These are phyloP conservation scores for Penicillium sp. DNA, from an alignment of 2,329 filamentous ascomycete species.

Conservation along the genomic window DNA sequence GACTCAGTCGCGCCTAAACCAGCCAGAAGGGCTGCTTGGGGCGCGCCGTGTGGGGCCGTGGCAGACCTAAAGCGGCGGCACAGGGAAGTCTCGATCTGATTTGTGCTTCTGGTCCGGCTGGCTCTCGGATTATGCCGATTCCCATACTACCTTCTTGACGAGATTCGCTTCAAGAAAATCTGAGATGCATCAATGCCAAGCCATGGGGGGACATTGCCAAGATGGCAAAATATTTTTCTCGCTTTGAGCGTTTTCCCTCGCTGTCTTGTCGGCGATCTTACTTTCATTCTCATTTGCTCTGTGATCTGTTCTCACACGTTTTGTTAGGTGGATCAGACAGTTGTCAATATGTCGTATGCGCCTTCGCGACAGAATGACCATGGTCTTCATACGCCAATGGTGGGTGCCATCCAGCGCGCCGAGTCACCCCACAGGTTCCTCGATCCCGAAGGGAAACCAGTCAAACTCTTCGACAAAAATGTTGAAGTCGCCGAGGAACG, in stretches of 20 bases:
- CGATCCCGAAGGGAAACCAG: slow-evolving; percentile 17
- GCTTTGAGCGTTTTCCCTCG: neutral
- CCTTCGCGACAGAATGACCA: neutral
- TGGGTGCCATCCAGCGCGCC: slow-evolving; percentile 19
- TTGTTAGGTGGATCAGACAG: neutral
- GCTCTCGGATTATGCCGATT: slow-evolving; percentile 2
- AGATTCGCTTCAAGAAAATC: neutral
- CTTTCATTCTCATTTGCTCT: neutral
- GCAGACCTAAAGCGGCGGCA: neutral
- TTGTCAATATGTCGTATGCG: slow-evolving; percentile 11
- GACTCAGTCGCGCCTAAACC: neutral
- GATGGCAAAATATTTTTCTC: slow-evolving; percentile 2
- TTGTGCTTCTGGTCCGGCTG: neutral
- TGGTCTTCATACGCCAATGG: slow-evolving; percentile 17
- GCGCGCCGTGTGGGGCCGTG: neutral
- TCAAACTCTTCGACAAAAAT: slow-evolving; percentile 10
- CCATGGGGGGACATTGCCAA: slow-evolving; percentile 10
- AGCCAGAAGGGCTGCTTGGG: neutral
- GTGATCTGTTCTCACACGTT: neutral
- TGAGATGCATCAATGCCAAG: slow-evolving; percentile 3
- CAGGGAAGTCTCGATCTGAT: neutral
- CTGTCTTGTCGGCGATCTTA: neutral
- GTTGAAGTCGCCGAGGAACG: slow-evolving; percentile 21
- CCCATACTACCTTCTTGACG: neutral
- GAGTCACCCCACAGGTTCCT: slow-evolving; percentile 11